These are phyloP conservation scores for Leccinum griseonigrum DNA, from an alignment of 1,284 basidiomycete species.

Conservation along the genomic window DNA sequence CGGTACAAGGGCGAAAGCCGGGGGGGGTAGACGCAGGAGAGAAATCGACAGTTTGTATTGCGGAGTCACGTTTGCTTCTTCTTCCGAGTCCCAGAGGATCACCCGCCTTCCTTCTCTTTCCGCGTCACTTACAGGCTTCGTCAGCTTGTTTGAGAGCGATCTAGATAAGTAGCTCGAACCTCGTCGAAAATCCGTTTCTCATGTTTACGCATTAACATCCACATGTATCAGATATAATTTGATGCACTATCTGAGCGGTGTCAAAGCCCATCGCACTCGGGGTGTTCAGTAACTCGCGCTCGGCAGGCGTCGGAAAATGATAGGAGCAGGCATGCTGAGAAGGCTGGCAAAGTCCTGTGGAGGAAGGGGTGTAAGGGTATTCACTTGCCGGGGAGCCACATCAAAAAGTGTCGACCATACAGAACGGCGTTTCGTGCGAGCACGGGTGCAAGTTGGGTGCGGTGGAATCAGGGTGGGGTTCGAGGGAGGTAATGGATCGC, in stretches of 20 bases:
- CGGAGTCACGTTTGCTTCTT: constrained; percentile 22
- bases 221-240: constrained; percentile 89
- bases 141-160: constrained; percentile 29
- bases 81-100: constrained; percentile 18
- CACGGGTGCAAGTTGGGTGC: constrained; percentile 80
- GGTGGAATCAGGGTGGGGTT: constrained; percentile 49
- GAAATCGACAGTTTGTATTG: constrained; percentile 29
- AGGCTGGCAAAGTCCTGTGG: constrained; percentile 72
- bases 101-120: constrained; percentile 33
- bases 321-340: constrained; percentile 67
- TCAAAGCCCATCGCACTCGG: constrained; percentile 85
- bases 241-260: constrained; percentile 92
- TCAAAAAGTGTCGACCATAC: constrained; percentile 81
- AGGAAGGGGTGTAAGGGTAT: constrained; percentile 39
- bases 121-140: constrained; percentile 23
- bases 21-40: constrained; percentile 61
- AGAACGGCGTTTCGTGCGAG: constrained; percentile 91
- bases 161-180: constrained; percentile 21
- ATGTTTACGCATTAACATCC: constrained; percentile 86
- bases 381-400: constrained; percentile 49
- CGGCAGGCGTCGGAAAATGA: constrained; percentile 85
- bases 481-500: constrained; percentile 8
- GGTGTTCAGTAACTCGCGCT: constrained; percentile 77
- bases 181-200: constrained; percentile 57
- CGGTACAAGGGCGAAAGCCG: constrained; percentile 64